Evolutionary conservation across 1,284 basidiomycete genomes (phyloP).

Genomic region (Ustilago trichophora): DNA sequence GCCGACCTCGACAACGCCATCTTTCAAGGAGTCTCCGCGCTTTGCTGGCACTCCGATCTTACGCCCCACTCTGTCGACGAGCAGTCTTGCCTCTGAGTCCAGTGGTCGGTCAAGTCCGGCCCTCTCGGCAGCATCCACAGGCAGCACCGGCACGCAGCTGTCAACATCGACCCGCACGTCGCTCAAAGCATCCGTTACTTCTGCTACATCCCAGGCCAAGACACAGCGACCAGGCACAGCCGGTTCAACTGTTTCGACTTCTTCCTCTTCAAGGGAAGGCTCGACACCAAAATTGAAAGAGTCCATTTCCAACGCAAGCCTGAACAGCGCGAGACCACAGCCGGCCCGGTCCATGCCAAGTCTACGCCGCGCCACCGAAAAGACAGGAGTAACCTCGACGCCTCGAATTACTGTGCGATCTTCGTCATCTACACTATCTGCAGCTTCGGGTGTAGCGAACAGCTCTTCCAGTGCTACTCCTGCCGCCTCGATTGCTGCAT

Average conservation of each 20-base stretch:
- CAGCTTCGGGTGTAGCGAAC: background rate
- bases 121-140: slow-evolving; percentile 21
- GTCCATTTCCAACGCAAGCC: background rate
- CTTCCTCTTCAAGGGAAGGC: slow-evolving; percentile 7
- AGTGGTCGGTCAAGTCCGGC: slow-evolving; percentile 42
- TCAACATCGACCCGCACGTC: slow-evolving; percentile 25
- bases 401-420: slow-evolving; percentile 41
- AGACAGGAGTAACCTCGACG: slow-evolving; percentile 19
- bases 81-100: slow-evolving; percentile 33
- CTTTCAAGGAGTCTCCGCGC: slow-evolving; percentile 24
- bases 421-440: slow-evolving; percentile 15
- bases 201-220: slow-evolving; percentile 2
- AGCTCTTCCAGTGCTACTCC: background rate
- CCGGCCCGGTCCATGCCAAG: slow-evolving; percentile 42
- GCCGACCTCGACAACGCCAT: slow-evolving; percentile 5
- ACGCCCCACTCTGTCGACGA: slow-evolving; percentile 20
- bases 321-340: slow-evolving; percentile 13
- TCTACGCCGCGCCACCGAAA: slow-evolving; percentile 23
- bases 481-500: slow-evolving; percentile 22
- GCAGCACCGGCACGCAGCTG: slow-evolving; percentile 22
- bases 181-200: slow-evolving; percentile 2
- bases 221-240: slow-evolving; percentile 21
- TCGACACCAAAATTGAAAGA: slow-evolving; percentile 9
- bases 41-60: slow-evolving; percentile 9
- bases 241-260: slow-evolving; percentile 5